Percentiles rank a stretch among this genome's conserved stretches.
These are phyloP conservation scores for Fusarium graminum DNA, from an alignment of 2,329 filamentous ascomycete genomes.

Conservation along the genomic window DNA sequence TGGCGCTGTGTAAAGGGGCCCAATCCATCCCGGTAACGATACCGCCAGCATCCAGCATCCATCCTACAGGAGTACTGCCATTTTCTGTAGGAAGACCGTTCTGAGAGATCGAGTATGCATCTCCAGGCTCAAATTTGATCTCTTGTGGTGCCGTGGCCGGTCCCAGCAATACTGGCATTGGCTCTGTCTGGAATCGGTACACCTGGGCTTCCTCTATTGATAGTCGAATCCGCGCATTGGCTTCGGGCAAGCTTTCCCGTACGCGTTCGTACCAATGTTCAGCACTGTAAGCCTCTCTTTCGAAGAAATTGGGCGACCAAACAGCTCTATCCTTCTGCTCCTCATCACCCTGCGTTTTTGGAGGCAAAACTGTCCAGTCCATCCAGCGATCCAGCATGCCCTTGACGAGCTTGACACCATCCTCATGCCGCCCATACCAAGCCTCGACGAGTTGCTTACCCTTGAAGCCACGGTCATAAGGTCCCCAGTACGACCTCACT, in stretches of 20 bases:
- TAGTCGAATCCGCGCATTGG: slow-evolving; percentile 35
- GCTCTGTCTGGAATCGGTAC: slow-evolving; percentile 48
- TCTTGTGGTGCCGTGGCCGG: slow-evolving; percentile 51
- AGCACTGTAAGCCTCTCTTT: slow-evolving; percentile 53
- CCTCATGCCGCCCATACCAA: slow-evolving; percentile 59
- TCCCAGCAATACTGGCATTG: slow-evolving; percentile 54
- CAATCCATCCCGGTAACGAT: slow-evolving; percentile 66
- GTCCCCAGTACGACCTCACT: slow-evolving; percentile 53
- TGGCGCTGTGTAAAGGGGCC: slow-evolving; percentile 57
- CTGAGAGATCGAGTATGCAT: slow-evolving; percentile 47
- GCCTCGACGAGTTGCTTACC: slow-evolving; percentile 54
- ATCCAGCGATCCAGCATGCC: slow-evolving; percentile 59
- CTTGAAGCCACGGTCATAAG: slow-evolving; percentile 53
- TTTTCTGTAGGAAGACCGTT: slow-evolving; percentile 51
- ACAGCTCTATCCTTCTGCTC: slow-evolving; percentile 53
- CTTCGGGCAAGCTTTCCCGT: slow-evolving; percentile 29
- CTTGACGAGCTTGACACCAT: slow-evolving; percentile 54
- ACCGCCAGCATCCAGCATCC: slow-evolving; percentile 68
- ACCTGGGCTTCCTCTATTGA: slow-evolving; percentile 46
- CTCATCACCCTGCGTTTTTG: slow-evolving; percentile 48
- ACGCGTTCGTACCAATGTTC: slow-evolving; percentile 50
- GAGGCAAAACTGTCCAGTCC: slow-evolving; percentile 57
- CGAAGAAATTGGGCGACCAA: slow-evolving; percentile 56
- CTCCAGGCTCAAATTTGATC: slow-evolving; percentile 47
- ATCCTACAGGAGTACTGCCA: slow-evolving; percentile 56